Evolutionary conservation across 331 rosid species (phyloP), one percentile per base, ranked within the genome.

Genomic region (Pyracantha coccinea): DNA sequence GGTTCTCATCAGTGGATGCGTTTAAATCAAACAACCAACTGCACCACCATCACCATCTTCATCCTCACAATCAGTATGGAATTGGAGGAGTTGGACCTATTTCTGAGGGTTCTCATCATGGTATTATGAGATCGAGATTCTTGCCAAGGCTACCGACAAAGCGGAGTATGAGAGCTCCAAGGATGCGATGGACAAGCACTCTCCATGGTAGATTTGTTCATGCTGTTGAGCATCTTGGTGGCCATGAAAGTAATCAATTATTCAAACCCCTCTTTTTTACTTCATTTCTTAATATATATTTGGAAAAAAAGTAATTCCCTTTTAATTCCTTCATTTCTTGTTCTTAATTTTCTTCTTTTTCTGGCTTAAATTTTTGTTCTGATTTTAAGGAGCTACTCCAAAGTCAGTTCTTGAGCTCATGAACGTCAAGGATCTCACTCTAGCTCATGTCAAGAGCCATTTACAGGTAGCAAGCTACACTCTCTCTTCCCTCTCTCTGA

Each of bases 361-460:
- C 83, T 38, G 45, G 78, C 70, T 17, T 63, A 14, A 38, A 41
- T 66, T 33, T n/a, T 66, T 31, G 8, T 10, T 82, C 4, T 83
- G 80, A 85, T 78, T 68, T 81, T 72, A 78, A 93, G 98, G 98
- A 85, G 98, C 98, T 1, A 93, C 98, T 8, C 98, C 98, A 61
- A 93, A 93, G 84, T 89, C 97, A 71, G 98, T 93, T 69, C 97
- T 93, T 63, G 98, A 93, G 89, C 96, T 93, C 44, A 93, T 93
- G 98, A 97, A 93, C 86, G 98, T 91, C 67, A 93, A 93, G 86
- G 98, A 93, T 89, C 97, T 93, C 73, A 93, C 98, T 61, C 68
- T 93, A 75, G 98, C 98, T 79, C 98, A 93, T 89, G 98, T 93
- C 63, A 93, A 93, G 83, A 93, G 98, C 87, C 98, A 93, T 85